Evolutionary conservation across 2,329 filamentous ascomycete species (phyloP).

Genomic region (Dactylellina drechsleri): DNA sequence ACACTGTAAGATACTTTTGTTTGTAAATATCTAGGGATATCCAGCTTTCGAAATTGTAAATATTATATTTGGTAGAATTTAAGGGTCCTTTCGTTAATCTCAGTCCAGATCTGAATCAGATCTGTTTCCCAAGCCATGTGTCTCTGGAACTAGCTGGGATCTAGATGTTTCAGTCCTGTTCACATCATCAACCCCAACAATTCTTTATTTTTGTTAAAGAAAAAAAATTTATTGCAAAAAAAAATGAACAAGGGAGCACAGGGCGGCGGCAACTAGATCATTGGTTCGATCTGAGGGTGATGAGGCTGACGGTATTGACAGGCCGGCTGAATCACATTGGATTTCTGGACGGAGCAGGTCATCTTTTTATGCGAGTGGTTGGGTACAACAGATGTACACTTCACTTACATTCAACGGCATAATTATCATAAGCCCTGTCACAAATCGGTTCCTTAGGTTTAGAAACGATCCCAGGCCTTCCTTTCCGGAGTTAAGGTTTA

Average conservation of each 20-base stretch:
- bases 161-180: slow-evolving; percentile 12
- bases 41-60: not conserved
- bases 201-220: not conserved
- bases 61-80: slow-evolving; percentile 2
- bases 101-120: slow-evolving; percentile 2
- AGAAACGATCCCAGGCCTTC: not conserved
- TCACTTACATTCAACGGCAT: slow-evolving; percentile 18
- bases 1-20: not conserved
- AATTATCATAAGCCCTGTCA: slow-evolving; percentile 26
- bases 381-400: not conserved
- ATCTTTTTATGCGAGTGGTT: slow-evolving; percentile 1
- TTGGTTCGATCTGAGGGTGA: slow-evolving; percentile 26
- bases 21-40: slow-evolving; percentile 13
- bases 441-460: slow-evolving; percentile 17
- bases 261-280: slow-evolving; percentile 19
- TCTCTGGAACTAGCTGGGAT: slow-evolving; percentile 16
- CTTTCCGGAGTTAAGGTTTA: not conserved
- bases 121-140: slow-evolving; percentile 2
- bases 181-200: not conserved
- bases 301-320: slow-evolving; percentile 12
- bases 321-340: slow-evolving; percentile 9
- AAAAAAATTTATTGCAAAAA: slow-evolving; percentile 4
- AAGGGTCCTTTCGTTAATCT: slow-evolving; percentile 18
- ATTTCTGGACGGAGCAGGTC: slow-evolving; percentile 11
- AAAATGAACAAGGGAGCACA: not conserved